A percentile compares a stretch with the other conserved stretches of the same genome.
phyloP scores from a whole-genome alignment of 2,329 filamentous ascomycete species.

The Endoconidiophora polonica region DNA sequence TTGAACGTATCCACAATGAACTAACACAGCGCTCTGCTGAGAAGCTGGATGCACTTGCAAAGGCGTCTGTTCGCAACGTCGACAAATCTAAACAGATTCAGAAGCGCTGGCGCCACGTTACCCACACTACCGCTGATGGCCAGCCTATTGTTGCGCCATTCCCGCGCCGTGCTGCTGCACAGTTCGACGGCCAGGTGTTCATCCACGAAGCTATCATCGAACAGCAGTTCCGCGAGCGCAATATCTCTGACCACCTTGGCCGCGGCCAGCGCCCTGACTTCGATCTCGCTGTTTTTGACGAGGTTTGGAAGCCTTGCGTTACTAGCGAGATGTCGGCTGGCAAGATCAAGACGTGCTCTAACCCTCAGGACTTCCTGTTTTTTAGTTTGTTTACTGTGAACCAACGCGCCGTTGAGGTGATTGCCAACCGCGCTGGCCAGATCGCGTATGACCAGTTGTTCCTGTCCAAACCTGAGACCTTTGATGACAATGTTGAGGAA shows the following conservation, averaged over 20 bases:
- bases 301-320: constrained; percentile 29
- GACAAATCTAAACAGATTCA: constrained; percentile 8
- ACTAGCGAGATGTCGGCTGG: constrained; percentile 14
- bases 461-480: constrained; percentile 16
- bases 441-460: constrained; percentile 4
- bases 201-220: constrained; percentile 31
- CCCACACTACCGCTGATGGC: constrained; percentile 11
- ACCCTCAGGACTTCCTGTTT: constrained; percentile 33
- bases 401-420: constrained; percentile 11
- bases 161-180: constrained; percentile 26
- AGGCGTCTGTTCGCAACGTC: constrained; percentile 1
- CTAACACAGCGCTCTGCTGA: background rate
- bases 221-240: constrained; percentile 27
- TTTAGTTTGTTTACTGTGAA: constrained; percentile 32
- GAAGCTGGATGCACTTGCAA: constrained; percentile 13
- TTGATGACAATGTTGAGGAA: constrained; percentile 10
- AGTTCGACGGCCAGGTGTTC: constrained; percentile 24
- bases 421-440: constrained; percentile 7
- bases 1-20: constrained; percentile 1
- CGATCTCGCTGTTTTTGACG: constrained; percentile 23
- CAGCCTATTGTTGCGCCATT: constrained; percentile 20
- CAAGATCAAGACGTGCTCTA: constrained; percentile 22
- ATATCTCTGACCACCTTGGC: constrained; percentile 27
- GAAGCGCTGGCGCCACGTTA: constrained; percentile 12
- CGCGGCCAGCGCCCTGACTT: constrained; percentile 22